Conservation (phyloP, 176 grass and related monocot genomes). For the Bonia amplexicaulis region DNA sequence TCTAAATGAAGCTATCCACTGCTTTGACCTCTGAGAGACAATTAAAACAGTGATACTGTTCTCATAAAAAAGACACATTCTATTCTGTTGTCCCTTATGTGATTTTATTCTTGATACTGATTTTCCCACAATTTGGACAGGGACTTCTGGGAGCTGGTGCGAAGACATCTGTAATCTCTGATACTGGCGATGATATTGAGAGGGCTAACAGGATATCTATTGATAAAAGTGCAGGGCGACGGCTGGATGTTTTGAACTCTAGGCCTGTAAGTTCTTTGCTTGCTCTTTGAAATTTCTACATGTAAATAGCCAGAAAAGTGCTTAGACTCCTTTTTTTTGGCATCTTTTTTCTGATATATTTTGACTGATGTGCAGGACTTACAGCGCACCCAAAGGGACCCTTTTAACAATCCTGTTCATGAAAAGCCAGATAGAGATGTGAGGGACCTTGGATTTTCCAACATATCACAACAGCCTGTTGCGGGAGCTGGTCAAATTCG, state of each 20-base stretch:
- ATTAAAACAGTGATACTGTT: not conserved
- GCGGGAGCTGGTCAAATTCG: constrained; percentile 38
- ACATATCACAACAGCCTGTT: constrained; percentile 35
- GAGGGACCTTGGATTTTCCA: constrained; percentile 44
- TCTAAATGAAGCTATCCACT: not conserved
- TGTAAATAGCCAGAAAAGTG: not conserved
- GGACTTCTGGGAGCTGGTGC: constrained; percentile 38
- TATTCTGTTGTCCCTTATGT: not conserved
- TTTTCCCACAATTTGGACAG: constrained; percentile 40
- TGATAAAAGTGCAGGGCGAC: constrained; percentile 42
- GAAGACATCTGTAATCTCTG: constrained; percentile 32
- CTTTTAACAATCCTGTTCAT: constrained; percentile 40
- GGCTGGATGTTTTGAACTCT: constrained; percentile 29
- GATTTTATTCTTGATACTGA: constrained; percentile 21
- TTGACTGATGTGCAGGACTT: constrained; percentile 25
- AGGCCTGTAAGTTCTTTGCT: constrained; percentile 50
- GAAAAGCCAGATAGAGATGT: constrained; percentile 47
- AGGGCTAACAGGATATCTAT: constrained; percentile 34
- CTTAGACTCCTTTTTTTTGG: not conserved
- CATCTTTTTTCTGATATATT: constrained; percentile 4
- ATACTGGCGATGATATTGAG: constrained; percentile 37
- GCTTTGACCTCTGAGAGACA: not conserved
- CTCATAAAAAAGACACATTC: not conserved
- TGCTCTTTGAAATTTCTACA: constrained; percentile 1
- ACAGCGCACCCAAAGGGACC: constrained; percentile 45